These are phyloP conservation scores for Eucalyptus globulus DNA, from an alignment of 345 rosid genomes.

Conservation along the genomic window DNA sequence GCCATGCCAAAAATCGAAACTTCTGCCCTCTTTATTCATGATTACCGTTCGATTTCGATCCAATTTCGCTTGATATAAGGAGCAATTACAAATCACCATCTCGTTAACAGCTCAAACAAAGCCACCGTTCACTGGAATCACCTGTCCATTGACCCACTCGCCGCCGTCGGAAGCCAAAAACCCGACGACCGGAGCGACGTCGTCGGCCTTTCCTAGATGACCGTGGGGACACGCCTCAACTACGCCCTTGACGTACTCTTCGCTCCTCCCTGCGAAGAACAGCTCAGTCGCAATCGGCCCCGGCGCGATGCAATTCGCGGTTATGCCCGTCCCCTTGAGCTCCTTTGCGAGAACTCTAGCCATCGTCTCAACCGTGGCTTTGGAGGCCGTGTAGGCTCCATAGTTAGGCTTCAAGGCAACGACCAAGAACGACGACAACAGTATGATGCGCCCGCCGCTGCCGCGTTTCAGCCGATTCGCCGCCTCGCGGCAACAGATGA, in stretches of 20 bases:
- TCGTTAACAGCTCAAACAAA: not conserved
- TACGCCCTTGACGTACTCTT: not conserved
- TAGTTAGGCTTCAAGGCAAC: not conserved
- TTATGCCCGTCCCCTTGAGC: slow-evolving; percentile 20
- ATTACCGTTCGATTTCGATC: not conserved
- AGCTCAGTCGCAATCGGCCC: slow-evolving; percentile 23
- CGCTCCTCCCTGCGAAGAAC: slow-evolving; percentile 7
- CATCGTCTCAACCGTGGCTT: slow-evolving; percentile 24
- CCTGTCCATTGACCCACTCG: slow-evolving; percentile 26
- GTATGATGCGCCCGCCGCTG: slow-evolving; percentile 14
- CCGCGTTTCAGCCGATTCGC: slow-evolving; percentile 7
- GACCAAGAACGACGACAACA: slow-evolving; percentile 7
- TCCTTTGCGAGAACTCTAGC: slow-evolving; percentile 18
- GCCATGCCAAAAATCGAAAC: not conserved
- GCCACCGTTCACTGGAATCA: slow-evolving; percentile 17
- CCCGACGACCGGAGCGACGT: slow-evolving; percentile 10
- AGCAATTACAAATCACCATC: not conserved
- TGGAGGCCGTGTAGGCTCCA: slow-evolving; percentile 18
- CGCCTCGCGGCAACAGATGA: slow-evolving; percentile 24
- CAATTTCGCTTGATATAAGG: not conserved
- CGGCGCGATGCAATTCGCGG: slow-evolving; percentile 25
- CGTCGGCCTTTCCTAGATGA: slow-evolving; percentile 11
- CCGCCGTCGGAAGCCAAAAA: slow-evolving; percentile 16
- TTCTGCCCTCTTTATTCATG: not conserved
- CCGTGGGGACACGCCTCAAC: slow-evolving; percentile 3